Evolutionary conservation across 2,329 filamentous ascomycete species (phyloP), one percentile per base, ranked within the genome.

Genomic region (Fusarium devonianum): DNA sequence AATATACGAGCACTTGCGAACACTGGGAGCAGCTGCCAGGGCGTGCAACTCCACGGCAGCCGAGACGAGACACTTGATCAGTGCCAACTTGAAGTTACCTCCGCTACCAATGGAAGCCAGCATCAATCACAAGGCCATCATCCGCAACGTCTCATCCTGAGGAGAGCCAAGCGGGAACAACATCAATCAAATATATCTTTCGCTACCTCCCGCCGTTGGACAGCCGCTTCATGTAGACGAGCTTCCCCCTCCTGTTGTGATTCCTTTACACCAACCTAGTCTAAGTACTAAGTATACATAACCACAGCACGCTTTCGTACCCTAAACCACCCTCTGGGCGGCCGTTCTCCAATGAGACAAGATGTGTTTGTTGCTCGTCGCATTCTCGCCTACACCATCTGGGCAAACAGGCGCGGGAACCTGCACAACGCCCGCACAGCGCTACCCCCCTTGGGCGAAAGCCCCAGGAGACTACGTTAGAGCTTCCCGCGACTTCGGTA

Each of bases 371-470:
- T 47, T 35, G 21, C 29, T 37, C 29, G 50, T 23, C 45, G 11
- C 17, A 39, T 47, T 17, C 52, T 56, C 52, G 30, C 47, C 53
- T 56, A 39, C 36, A 35, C 17, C 16, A 34, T 23, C 47, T 37
- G 25, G 37, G 28, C 55, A 58, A 58, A 59, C 44, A 25, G 19
- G 8, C 3, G 49, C 41, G 51, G 50, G 28, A 58, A 25, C 45
- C 32, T 58, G 45, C 50, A 42, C 18, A 8, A 16, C 26, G 13
- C 29, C n/a, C 33, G 7, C 6, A 6, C 22, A 10, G 14, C 12
- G 18, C 5, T 22, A 14, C 4, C 5, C 33, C 21, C 19, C 18
- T 23, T 14, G 34, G 12, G 12, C 7, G 29, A 30, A 5, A 22
- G n/a, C n/a, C n/a, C n/a, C n/a, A n/a, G n/a, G n/a, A n/a, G n/a